Base-by-base conservation (phyloP, 169 alveolate species). In the Plasmodium coatneyi region DNA sequence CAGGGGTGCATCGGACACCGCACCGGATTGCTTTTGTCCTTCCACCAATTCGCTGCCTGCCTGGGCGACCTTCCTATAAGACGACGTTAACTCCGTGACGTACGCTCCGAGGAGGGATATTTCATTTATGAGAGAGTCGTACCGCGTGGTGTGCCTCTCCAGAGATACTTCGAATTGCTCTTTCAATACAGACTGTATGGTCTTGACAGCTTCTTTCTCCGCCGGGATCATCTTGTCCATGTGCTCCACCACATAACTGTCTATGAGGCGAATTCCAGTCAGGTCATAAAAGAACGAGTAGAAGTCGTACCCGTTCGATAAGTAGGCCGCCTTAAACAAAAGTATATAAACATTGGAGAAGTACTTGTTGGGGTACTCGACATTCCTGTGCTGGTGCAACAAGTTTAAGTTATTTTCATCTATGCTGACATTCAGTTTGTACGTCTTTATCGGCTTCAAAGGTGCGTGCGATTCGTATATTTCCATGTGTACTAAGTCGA, bases 271-370 rank as follows among this genome's bases (percentile, higher is more conserved):
- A n/a, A 91, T 81, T 43, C 95, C 95, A 3, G 95, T 91, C n/a
- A 82, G 52, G 6, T 91, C 95, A 28, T 91, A 46, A 46, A 91
- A 80, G 39, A 91, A 91, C 28, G 92, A 43, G 56, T 91, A 60
- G 34, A 91, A 80, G 70, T 91, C 92, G 14, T 46, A 81, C 16
- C 78, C 74, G n/a, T 70, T 91, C 5, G 81, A 52, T 60, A 91
- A 25, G 82, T 91, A 91, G n/a, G 95, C 95, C 39, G 82, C 56
- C 54, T 91, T 91, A 52, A 91, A 91, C 79, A 91, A 5, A 16
- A 91, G 71, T 10, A 91, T 71, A 43, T 91, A 91, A 12, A 91
- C 66, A 30, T 91, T 91, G 30, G 95, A 91, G 82, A 71, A 91
- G 41, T 91, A 91, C 49, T 91, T 91, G 74, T 91, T 91, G 14